Evolutionary conservation across 768 basidiomycete genomes (phyloP), one percentile per base, ranked within the genome.

Genomic region (Mycena venus): DNA sequence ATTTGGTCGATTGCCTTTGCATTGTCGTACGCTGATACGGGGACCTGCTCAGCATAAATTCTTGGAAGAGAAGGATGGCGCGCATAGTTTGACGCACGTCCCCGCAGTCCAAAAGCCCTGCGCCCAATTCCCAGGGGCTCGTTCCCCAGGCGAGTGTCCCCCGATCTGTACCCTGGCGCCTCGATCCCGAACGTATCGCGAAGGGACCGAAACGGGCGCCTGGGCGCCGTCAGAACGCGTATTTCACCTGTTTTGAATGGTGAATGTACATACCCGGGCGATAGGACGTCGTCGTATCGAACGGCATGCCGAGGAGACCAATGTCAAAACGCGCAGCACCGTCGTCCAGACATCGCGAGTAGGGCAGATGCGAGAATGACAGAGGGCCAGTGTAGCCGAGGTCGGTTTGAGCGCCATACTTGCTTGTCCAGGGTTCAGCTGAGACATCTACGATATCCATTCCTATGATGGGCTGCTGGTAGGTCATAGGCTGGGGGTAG

Each of bases 141-240:
- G 81, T 83, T 1, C 82, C 81, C 90, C 90, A 91, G 11, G 87
- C 82, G 49, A 90, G 77, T 2, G 88, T 90, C 69, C 87, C 88
- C 1, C 88, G 87, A 25, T 77, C 68, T 4, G 80, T 75, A 23
- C 82, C 80, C 72, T 90, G 88, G 27, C 91, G 81, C 66, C 90
- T 83, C 66, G 87, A 88, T 0, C 91, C 91, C 21, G 87, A 86
- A 25, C 92, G 86, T 61, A 93, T 90, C 7, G 88, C 93, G 71
- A 87, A 86, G 0, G 91, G 91, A 4, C 92, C 92, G 78, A 93
- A 93, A 19, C 92, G 86, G 19, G 92, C 92, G 5, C 92, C 92
- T 75, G 84, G 83, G n/a, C 21, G 25, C 3, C 19, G 27, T 88
- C 91, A 42, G 23, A 25, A 21, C 36, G 25, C n/a, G 34, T 19